These are phyloP conservation scores for Pelargonium fulgidum DNA, from an alignment of 441 rosid genomes.

Conservation along the genomic window DNA sequence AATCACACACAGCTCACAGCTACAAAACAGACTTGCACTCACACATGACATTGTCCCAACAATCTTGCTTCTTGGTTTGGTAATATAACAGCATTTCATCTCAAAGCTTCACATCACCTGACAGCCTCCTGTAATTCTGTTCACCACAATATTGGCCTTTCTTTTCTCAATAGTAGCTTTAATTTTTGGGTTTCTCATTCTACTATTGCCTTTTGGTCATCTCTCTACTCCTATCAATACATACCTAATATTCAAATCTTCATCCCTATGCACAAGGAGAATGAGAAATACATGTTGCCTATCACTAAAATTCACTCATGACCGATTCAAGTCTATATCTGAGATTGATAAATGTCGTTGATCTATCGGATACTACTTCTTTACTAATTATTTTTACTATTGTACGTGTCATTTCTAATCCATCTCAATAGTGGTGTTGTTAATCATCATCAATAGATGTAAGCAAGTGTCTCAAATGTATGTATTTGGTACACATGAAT, in stretches of 20 bases:
- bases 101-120: conserved; percentile 21
- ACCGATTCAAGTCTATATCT: too few relatives aligned
- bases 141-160: conserved; percentile 5
- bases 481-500: too few relatives aligned
- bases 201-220: background rate
- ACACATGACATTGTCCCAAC: conserved; percentile 9
- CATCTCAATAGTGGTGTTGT: too few relatives aligned
- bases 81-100: conserved; percentile 25
- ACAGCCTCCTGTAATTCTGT: conserved; percentile 12
- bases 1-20: background rate
- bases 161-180: background rate
- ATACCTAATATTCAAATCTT: conserved; percentile 3
- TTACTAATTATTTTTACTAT: too few relatives aligned
- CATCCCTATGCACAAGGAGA: background rate
- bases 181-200: conserved; percentile 3
- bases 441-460: too few relatives aligned
- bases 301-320: too few relatives aligned
- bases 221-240: background rate
- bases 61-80: conserved; percentile 27
- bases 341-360: too few relatives aligned
- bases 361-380: too few relatives aligned
- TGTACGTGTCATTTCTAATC: too few relatives aligned
- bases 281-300: too few relatives aligned
- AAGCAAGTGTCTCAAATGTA: too few relatives aligned
- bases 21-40: conserved; percentile 3